Evolutionary conservation across 73 alveolate genomes (phyloP).

Genomic region (Tetrahymena malaccensis): DNA sequence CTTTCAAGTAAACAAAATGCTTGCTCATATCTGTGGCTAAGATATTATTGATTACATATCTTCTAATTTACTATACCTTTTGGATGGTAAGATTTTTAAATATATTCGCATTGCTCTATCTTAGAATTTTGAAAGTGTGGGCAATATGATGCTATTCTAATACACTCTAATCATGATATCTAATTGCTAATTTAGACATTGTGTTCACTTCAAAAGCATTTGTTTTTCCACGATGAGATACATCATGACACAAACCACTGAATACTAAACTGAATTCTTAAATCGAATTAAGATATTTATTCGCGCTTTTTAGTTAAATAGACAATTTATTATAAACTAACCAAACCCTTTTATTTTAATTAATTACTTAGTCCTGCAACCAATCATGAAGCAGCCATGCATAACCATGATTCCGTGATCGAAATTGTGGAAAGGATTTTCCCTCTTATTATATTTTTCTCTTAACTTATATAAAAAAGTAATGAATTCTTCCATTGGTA

Average conservation of each 20-base stretch:
- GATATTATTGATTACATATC: conserved; percentile 54
- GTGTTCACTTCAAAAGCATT: conserved; percentile 63
- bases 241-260: conserved; percentile 71
- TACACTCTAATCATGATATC: conserved; percentile 81
- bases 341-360: too few species aligned
- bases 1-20: conserved; percentile 18
- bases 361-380: background rate
- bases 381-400: conserved; percentile 13
- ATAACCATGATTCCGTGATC: conserved; percentile 42
- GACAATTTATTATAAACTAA: background rate
- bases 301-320: background rate
- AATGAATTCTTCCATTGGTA: conserved; percentile 13
- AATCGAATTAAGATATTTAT: background rate
- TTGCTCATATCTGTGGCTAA: conserved; percentile 58
- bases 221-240: conserved; percentile 70
- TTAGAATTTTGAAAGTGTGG: conserved; percentile 63
- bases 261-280: conserved; percentile 41
- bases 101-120: conserved; percentile 41
- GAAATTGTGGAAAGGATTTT: conserved; percentile 22
- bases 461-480: background rate
- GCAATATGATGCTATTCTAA: conserved; percentile 88
- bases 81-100: conserved; percentile 44
- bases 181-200: conserved; percentile 55
- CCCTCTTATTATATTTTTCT: conserved; percentile 30
- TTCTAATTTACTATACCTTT: conserved; percentile 48